phyloP scores from a whole-genome alignment of 2,329 filamentous ascomycete genomes.

The Pseudogymnoascus destructans region DNA sequence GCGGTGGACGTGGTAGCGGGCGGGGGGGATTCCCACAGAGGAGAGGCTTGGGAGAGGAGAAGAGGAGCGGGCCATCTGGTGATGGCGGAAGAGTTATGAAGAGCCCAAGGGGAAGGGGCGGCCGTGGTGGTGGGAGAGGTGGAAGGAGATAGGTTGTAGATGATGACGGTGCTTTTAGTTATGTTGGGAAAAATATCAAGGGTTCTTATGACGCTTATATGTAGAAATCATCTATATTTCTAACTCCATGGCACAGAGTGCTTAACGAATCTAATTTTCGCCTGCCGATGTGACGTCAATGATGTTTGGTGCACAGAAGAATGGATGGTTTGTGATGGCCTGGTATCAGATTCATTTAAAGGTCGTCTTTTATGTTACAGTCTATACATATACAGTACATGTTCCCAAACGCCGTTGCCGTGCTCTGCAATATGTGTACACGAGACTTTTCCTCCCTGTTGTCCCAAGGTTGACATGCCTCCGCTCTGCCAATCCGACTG shows the following conservation, averaged over 20 bases:
- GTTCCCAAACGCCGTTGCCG: conserved; percentile 10
- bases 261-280: background rate
- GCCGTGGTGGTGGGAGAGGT: conserved; percentile 17
- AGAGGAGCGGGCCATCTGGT: conserved; percentile 19
- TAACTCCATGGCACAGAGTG: background rate
- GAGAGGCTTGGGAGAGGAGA: conserved; percentile 35
- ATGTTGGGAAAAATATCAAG: conserved; percentile 5
- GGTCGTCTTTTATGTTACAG: conserved; percentile 21
- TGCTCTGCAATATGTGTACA: conserved; percentile 9
- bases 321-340: background rate
- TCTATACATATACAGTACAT: conserved; percentile 19
- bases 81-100: conserved; percentile 23
- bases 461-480: background rate
- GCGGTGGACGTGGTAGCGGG: conserved; percentile 29
- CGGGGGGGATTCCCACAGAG: conserved; percentile 35
- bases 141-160: conserved; percentile 17
- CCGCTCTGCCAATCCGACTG: background rate
- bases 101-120: background rate
- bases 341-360: background rate
- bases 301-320: background rate
- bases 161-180: conserved; percentile 6
- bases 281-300: background rate
- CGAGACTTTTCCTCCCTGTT: conserved; percentile 6
- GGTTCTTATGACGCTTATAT: conserved; percentile 6
- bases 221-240: conserved; percentile 5